These are phyloP conservation scores for Ceratobasidium sp. DNA, from an alignment of 1,284 basidiomycete species.

Conservation along the genomic window DNA sequence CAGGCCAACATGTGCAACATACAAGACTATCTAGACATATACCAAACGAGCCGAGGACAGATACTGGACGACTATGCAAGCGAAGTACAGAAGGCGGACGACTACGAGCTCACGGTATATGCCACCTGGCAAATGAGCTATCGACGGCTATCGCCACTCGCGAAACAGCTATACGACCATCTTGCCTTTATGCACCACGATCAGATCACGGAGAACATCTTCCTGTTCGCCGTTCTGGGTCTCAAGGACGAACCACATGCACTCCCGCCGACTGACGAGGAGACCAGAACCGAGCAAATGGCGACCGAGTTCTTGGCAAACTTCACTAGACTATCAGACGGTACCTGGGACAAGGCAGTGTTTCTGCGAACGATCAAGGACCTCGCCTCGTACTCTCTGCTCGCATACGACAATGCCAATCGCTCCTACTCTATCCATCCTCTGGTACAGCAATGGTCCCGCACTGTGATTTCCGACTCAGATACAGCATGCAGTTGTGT, in stretches of 20 bases:
- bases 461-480: no score
- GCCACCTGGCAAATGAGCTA: constrained; percentile 23
- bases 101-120: constrained; percentile 29
- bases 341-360: no score
- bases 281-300: no score
- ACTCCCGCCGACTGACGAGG: no score
- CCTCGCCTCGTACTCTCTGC: no score
- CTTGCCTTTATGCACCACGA: constrained; percentile 26
- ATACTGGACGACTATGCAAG: not conserved
- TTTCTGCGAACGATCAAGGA: no score
- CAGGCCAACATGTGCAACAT: not conserved
- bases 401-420: no score
- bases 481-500: no score
- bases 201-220: constrained; percentile 2
- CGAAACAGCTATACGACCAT: not conserved
- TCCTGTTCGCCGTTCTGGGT: not conserved
- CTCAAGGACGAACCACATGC: not conserved
- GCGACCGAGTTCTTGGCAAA: no score
- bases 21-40: not conserved
- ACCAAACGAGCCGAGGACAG: constrained; percentile 8
- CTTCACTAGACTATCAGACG: no score
- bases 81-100: not conserved
- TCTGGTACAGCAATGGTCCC: no score
- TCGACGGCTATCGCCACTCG: not conserved
- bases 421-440: no score